A percentile compares a stretch with the other conserved stretches of the same genome.
Conservation (phyloP, 345 rosid genomes). For the Gynandropsis gynandra region DNA sequence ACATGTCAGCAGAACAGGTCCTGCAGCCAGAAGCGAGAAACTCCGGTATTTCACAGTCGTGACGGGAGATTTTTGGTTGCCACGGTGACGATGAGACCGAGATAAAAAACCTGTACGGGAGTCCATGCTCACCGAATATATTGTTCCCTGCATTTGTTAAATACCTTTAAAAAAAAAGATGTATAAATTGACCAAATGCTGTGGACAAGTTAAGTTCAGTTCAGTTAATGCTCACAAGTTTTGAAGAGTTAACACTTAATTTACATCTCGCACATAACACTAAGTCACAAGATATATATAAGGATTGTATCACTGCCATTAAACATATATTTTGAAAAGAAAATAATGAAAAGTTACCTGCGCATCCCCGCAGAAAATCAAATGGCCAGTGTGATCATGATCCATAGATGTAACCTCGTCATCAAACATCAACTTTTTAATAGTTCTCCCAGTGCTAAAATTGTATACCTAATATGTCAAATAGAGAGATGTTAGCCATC, state of each 20-base stretch:
- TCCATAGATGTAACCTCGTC: constrained; percentile 87
- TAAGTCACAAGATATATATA: no score
- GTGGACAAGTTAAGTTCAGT: background rate
- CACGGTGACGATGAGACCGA: constrained; percentile 66
- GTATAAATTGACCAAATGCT: background rate
- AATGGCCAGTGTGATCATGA: constrained; percentile 95
- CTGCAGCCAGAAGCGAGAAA: constrained; percentile 80
- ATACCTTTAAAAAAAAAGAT: background rate
- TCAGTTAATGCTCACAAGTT: background rate
- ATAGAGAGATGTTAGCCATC: constrained; percentile 13
- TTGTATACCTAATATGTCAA: constrained; percentile 62
- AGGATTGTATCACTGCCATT: background rate
- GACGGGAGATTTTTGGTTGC: constrained; percentile 64
- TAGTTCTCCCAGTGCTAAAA: constrained; percentile 95
- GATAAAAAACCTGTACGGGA: constrained; percentile 73
- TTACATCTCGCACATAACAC: no score
- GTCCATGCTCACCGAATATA: constrained; percentile 73
- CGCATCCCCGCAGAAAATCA: constrained; percentile 89
- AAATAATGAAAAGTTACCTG: constrained; percentile 38
- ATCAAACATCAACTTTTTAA: constrained; percentile 47
- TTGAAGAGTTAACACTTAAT: no score
- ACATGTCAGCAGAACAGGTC: constrained; percentile 88
- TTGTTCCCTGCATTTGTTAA: constrained; percentile 51
- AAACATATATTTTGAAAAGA: background rate
- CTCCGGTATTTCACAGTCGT: constrained; percentile 87